Base-by-base conservation (phyloP, 192 early-diverging fungal species). In the Coemansia interrupta region DNA sequence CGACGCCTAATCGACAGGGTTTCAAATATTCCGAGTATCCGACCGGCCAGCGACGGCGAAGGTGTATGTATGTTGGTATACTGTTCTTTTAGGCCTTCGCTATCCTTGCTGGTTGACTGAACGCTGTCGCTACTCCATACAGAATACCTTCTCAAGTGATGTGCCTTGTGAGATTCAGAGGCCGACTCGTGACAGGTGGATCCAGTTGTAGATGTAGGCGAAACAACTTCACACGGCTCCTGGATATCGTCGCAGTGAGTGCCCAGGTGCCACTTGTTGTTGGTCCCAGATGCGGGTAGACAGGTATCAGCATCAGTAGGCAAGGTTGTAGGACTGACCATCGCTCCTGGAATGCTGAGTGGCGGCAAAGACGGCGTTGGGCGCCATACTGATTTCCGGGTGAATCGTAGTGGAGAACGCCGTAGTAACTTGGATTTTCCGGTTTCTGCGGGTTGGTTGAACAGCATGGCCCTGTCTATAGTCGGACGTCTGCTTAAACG, bases 1-100 rank as follows among this genome's bases (percentile, higher is more conserved):
- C 58, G 58, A 30, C 49, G 59, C 13, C 38, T 17, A 22, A 43
- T 41, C 9, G 62, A 38, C 39, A 71, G 49, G 32, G 54, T 22
- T 17, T 57, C 54, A 17, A 63, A 48, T 6, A 63, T 6, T 3
- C 54, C 28, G 4, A 55, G 32, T 30, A 63, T 30, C 14, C 61
- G 52, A 23, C 44, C 36, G 2, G 53, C 28, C 36, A 63, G 12
- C n/a, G 61, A 49, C 1, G 43, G 30, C 20, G 38, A 40, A 11
- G 15, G 0, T 2, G 7, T 11, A 22, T 49, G 47, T 23, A 26
- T 26, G 47, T 14, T 2, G 12, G 47, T 49, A 26, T 44, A 4
- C 42, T 44, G 42, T n/a, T 10, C 42, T n/a, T 14, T 49, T 22
- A 15, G 23, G 5, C 47, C 22, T 1, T 3, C n/a, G 30, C 5